Conservation (phyloP, 176 grass and related monocot species). For the Phyllostachys edulis region DNA sequence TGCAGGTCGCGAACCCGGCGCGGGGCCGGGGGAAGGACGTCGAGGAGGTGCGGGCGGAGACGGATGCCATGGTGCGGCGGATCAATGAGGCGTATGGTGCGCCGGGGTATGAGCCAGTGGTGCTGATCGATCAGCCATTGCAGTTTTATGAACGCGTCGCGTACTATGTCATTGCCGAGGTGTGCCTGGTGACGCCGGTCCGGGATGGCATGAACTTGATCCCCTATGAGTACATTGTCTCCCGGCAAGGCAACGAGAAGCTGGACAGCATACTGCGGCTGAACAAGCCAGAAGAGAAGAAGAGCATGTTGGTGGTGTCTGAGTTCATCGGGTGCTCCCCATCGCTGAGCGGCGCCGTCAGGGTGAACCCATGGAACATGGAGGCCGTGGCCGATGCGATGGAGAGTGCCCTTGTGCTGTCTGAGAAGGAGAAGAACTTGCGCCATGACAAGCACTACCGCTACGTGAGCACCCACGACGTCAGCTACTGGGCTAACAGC, state of each 20-base stretch:
- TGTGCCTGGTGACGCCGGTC: slow-evolving; percentile 87
- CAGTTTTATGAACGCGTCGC: slow-evolving; percentile 85
- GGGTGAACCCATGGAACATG: slow-evolving; percentile 96
- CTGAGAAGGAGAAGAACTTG: slow-evolving; percentile 72
- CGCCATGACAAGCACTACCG: slow-evolving; percentile 87
- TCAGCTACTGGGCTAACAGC: slow-evolving; percentile 76
- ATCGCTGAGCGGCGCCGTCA: slow-evolving; percentile 73
- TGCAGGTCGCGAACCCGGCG: slow-evolving; percentile 88
- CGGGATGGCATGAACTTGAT: slow-evolving; percentile 97
- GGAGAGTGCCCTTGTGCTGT: slow-evolving; percentile 61
- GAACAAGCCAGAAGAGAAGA: slow-evolving; percentile 51
- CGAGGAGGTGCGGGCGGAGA: slow-evolving; percentile 75
- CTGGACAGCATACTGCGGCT: slow-evolving; percentile 55
- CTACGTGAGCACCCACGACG: slow-evolving; percentile 79
- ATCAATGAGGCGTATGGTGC: slow-evolving; percentile 68
- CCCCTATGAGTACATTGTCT: slow-evolving; percentile 85
- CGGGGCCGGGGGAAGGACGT: slow-evolving; percentile 77
- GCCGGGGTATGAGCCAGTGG: slow-evolving; percentile 65
- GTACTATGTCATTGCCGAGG: slow-evolving; percentile 77
- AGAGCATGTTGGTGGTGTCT: slow-evolving; percentile 88
- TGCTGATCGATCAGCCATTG: slow-evolving; percentile 74
- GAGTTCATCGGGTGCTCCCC: slow-evolving; percentile 94
- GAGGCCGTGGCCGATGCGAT: slow-evolving; percentile 86
- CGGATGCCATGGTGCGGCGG: slow-evolving; percentile 50
- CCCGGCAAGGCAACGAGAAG: slow-evolving; percentile 62